phyloP scores from a whole-genome alignment of 1,284 basidiomycete genomes.

The Trichosporon asahii region DNA sequence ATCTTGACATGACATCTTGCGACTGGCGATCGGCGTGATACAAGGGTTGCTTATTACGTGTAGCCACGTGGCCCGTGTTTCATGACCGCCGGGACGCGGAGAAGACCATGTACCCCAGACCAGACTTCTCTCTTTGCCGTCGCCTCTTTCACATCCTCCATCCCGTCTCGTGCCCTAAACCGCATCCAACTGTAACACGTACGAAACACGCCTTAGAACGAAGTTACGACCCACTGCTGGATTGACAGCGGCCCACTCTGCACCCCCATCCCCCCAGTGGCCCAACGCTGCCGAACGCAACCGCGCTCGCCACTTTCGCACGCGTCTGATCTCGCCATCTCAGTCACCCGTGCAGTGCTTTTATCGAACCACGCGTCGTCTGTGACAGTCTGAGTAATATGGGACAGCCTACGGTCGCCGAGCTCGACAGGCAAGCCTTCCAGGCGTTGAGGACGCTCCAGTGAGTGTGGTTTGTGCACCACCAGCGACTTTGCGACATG shows the following conservation, averaged over 20 bases:
- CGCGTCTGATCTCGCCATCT: neutral
- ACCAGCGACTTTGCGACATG: neutral
- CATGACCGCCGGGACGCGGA: neutral
- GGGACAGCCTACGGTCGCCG: neutral
- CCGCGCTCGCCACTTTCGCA: neutral
- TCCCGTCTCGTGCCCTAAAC: neutral
- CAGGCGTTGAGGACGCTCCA: slow-evolving; percentile 8
- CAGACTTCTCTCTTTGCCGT: neutral
- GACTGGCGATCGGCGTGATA: slow-evolving; percentile 4
- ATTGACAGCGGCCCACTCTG: neutral
- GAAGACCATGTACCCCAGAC: neutral
- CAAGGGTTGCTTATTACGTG: neutral
- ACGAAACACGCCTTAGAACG: neutral
- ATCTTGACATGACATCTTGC: slow-evolving; percentile 10
- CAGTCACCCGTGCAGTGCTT: neutral
- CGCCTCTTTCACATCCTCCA: neutral
- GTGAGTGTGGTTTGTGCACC: neutral
- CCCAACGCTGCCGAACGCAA: neutral
- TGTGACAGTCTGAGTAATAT: neutral
- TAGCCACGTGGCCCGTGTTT: neutral
- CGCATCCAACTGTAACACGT: neutral
- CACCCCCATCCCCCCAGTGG: neutral
- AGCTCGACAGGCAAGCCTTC: neutral
- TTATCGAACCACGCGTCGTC: neutral
- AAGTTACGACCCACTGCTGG: neutral